Evolutionary conservation across 2,329 filamentous ascomycete species (phyloP).

Genomic region (Aspergillus sp.): DNA sequence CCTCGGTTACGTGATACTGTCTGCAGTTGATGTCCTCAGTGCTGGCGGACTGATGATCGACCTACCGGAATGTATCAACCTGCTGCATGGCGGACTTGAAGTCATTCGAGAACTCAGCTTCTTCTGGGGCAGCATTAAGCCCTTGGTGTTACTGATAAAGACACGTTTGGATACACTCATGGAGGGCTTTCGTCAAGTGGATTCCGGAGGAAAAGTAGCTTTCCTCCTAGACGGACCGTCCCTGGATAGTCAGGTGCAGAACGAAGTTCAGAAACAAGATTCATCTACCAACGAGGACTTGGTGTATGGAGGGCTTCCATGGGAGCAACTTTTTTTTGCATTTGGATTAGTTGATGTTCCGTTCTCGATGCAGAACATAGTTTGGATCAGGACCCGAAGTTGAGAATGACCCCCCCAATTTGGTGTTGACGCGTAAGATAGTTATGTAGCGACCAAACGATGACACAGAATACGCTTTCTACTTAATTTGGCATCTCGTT

Average conservation of each 20-base stretch:
- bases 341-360: slow-evolving; percentile 30
- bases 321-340: slow-evolving; percentile 29
- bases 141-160: slow-evolving; percentile 52
- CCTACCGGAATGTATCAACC: slow-evolving; percentile 54
- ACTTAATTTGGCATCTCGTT: neutral
- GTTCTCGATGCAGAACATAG: slow-evolving; percentile 25
- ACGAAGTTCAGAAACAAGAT: slow-evolving; percentile 19
- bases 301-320: slow-evolving; percentile 39
- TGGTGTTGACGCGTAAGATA: neutral
- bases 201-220: slow-evolving; percentile 33
- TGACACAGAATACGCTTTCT: neutral
- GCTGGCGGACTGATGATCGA: slow-evolving; percentile 57
- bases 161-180: slow-evolving; percentile 47
- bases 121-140: slow-evolving; percentile 60
- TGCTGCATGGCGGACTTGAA: slow-evolving; percentile 54
- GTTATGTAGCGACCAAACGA: neutral
- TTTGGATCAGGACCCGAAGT: slow-evolving; percentile 26
- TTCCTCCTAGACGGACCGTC: slow-evolving; percentile 37
- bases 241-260: slow-evolving; percentile 42
- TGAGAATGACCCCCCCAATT: neutral
- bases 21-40: slow-evolving; percentile 66
- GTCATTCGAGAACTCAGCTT: slow-evolving; percentile 57
- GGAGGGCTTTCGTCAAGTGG: slow-evolving; percentile 34
- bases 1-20: slow-evolving; percentile 60
- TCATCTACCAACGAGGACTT: slow-evolving; percentile 39